Conservation (phyloP, 768 basidiomycete genomes). For the Hericium coralloides region DNA sequence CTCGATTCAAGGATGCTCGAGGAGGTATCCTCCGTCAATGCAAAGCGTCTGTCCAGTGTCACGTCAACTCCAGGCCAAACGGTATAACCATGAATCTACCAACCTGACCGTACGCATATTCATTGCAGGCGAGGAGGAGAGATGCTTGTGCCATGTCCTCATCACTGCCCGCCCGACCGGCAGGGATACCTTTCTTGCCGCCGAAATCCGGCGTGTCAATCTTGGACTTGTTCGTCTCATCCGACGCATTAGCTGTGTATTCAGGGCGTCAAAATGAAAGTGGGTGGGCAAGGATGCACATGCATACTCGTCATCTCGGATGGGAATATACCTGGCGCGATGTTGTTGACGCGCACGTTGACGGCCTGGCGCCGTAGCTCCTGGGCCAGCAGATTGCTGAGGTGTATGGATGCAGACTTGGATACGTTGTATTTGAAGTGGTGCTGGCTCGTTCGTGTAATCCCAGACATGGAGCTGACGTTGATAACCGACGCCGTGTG, state of each 20-base stretch:
- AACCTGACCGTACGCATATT: constrained; percentile 29
- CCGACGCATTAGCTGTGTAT: constrained; percentile 16
- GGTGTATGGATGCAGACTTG: constrained; percentile 29
- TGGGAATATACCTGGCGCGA: constrained; percentile 29
- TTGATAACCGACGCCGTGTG: constrained; percentile 33
- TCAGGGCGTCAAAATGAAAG: neutral
- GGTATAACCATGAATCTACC: neutral
- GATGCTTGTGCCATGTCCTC: constrained; percentile 28
- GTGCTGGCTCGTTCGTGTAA: constrained; percentile 30
- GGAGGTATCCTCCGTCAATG: constrained; percentile 21
- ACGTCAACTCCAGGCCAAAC: too few relatives aligned
- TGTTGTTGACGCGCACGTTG: constrained; percentile 27
- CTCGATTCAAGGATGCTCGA: constrained; percentile 18
- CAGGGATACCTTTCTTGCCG: constrained; percentile 27
- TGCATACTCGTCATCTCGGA: constrained; percentile 26
- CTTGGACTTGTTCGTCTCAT: constrained; percentile 24
- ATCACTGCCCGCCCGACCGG: constrained; percentile 25
- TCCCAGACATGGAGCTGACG: constrained; percentile 33
- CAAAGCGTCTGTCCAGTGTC: constrained; percentile 10
- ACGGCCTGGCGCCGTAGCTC: constrained; percentile 24
- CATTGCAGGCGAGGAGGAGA: constrained; percentile 23
- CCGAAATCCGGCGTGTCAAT: constrained; percentile 22
- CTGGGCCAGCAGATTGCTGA: constrained; percentile 26
- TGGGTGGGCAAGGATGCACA: neutral
- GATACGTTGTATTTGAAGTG: constrained; percentile 38